These are phyloP conservation scores for Isabelozyma rhagii DNA, from an alignment of 805 yeast genomes.

Conservation along the genomic window DNA sequence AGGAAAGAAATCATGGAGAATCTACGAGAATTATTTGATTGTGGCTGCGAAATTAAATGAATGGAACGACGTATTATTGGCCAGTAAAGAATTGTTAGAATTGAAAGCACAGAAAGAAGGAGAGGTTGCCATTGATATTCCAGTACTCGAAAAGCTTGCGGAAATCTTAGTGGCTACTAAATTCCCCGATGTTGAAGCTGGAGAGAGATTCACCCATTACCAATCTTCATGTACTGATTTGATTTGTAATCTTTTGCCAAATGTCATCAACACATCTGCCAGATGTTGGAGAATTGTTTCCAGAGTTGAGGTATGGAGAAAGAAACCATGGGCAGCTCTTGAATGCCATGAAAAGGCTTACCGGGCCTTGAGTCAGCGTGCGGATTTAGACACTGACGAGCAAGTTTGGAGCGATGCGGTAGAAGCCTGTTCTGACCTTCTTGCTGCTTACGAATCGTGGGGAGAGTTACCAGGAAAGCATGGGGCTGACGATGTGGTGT, in stretches of 20 bases:
- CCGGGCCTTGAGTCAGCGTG: slow-evolving; percentile 63
- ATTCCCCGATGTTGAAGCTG: slow-evolving; percentile 38
- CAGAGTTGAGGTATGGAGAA: slow-evolving; percentile 81
- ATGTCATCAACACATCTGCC: slow-evolving; percentile 61
- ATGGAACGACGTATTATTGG: slow-evolving; percentile 85
- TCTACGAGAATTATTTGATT: slow-evolving; percentile 82
- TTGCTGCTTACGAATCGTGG: slow-evolving; percentile 80
- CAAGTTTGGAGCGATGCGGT: slow-evolving; percentile 74
- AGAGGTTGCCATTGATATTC: slow-evolving; percentile 68
- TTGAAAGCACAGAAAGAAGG: slow-evolving; percentile 54
- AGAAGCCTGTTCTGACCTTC: slow-evolving; percentile 71
- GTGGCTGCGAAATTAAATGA: slow-evolving; percentile 81
- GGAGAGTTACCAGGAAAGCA: slow-evolving; percentile 83
- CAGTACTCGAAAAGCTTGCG: slow-evolving; percentile 70
- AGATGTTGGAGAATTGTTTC: slow-evolving; percentile 84
- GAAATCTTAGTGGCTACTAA: slow-evolving; percentile 57
- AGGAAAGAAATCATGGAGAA: slow-evolving; percentile 73
- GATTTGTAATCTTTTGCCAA: slow-evolving; percentile 65
- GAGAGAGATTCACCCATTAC: slow-evolving; percentile 48
- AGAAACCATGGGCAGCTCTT: slow-evolving; percentile 82
- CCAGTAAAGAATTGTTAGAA: slow-evolving; percentile 61
- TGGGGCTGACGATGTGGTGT: slow-evolving; percentile 80
- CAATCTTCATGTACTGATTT: slow-evolving; percentile 70
- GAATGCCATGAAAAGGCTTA: slow-evolving; percentile 85
- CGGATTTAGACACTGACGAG: slow-evolving; percentile 62